Evolutionary conservation across 805 yeast genomes (phyloP).

Genomic region (Candida alai): DNA sequence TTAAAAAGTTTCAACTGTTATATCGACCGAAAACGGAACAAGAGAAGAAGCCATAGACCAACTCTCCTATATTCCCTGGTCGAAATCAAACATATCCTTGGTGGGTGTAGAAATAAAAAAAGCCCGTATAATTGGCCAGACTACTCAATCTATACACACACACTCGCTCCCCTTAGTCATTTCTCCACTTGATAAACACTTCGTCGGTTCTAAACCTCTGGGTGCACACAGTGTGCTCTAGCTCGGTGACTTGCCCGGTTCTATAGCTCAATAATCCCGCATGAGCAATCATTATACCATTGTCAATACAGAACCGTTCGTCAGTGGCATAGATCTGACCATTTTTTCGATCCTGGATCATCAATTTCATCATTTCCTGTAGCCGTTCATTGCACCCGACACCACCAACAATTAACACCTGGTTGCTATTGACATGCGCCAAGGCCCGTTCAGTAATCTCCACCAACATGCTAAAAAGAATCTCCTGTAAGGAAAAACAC

Average conservation of each 20-base stretch:
- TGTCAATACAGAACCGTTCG: slow-evolving; percentile 94
- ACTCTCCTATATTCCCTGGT: slow-evolving; percentile 1
- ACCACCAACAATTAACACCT: slow-evolving; percentile 95
- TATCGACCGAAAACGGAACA: slow-evolving; percentile 7
- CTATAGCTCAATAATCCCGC: slow-evolving; percentile 88
- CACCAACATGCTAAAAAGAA: slow-evolving; percentile 90
- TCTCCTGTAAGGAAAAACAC: slow-evolving; percentile 90
- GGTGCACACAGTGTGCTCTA: slow-evolving; percentile 78
- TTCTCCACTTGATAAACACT: slow-evolving; percentile 88
- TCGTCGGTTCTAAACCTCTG: slow-evolving; percentile 95
- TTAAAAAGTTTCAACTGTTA: slow-evolving; percentile 7
- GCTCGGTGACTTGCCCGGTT: slow-evolving; percentile 62
- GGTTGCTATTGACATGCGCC: slow-evolving; percentile 91
- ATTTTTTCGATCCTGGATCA: slow-evolving; percentile 79
- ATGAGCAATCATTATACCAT: slow-evolving; percentile 98
- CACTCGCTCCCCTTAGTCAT: slow-evolving; percentile 39
- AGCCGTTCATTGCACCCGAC: slow-evolving; percentile 93
- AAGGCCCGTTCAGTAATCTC: slow-evolving; percentile 97
- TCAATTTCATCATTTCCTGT: slow-evolving; percentile 94
- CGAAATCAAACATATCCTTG: no score
- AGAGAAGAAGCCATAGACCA: slow-evolving; percentile 1
- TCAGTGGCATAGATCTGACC: slow-evolving; percentile 94
- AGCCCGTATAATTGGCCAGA: no score
- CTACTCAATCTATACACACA: no score
- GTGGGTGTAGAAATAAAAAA: no score